These are phyloP conservation scores for Pichia norvegensis DNA, from an alignment of 1,139 yeast species.

Conservation along the genomic window DNA sequence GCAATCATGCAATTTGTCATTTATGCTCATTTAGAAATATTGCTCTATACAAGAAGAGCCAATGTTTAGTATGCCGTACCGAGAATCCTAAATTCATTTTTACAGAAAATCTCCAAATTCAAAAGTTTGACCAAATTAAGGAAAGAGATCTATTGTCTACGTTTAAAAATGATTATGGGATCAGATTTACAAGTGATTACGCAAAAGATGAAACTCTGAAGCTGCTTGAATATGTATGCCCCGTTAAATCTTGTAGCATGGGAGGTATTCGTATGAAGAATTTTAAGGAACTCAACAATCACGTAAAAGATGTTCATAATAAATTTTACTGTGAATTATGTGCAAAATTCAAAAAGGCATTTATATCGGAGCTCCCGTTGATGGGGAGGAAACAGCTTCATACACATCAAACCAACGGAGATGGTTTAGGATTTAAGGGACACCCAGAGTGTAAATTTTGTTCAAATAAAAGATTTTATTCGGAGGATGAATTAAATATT, in stretches of 20 bases:
- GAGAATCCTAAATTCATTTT: conserved; percentile 54
- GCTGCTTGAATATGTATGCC: conserved; percentile 54
- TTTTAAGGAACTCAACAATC: conserved; percentile 58
- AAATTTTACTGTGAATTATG: conserved; percentile 69
- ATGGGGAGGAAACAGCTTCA: conserved; percentile 57
- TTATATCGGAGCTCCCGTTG: conserved; percentile 60
- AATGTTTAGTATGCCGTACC: conserved; percentile 79
- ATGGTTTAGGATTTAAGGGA: conserved; percentile 67
- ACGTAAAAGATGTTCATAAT: conserved; percentile 55
- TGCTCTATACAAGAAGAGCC: conserved; percentile 63
- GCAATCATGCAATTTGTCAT: conserved; percentile 83
- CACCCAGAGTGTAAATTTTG: conserved; percentile 91
- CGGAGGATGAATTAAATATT: conserved; percentile 75
- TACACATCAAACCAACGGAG: conserved; percentile 65
- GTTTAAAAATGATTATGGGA: conserved; percentile 38
- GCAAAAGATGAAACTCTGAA: conserved; percentile 40
- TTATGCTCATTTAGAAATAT: conserved; percentile 76
- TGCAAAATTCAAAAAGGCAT: conserved; percentile 64
- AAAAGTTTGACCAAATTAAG: conserved; percentile 20
- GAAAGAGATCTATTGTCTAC: conserved; percentile 14
- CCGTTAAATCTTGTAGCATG: conserved; percentile 26
- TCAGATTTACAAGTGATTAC: conserved; percentile 43
- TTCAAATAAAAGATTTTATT: conserved; percentile 64
- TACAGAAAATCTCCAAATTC: conserved; percentile 38
- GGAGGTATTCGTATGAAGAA: conserved; percentile 20